Percentiles rank a stretch among this genome's conserved stretches.
Evolutionary conservation across 768 basidiomycete species (phyloP).

Genomic region (Podaxis carcinomalis): DNA sequence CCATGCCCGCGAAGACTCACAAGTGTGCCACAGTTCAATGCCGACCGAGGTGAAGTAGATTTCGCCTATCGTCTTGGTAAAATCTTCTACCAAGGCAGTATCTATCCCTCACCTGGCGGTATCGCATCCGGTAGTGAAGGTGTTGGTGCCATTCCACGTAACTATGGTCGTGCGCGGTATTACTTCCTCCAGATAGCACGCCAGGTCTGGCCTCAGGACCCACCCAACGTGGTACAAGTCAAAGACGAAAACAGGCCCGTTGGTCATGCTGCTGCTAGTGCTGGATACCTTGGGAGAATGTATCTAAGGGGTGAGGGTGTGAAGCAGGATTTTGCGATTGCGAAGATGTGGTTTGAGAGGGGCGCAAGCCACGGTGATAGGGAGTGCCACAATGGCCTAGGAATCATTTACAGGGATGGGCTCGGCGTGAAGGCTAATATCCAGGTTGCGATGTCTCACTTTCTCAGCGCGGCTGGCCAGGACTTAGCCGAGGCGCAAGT

Average conservation of each 20-base stretch:
- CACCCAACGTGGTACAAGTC: slow-evolving; percentile 46
- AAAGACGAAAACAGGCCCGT: slow-evolving; percentile 51
- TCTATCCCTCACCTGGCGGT: slow-evolving; percentile 77
- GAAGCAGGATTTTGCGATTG: slow-evolving; percentile 65
- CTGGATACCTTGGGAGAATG: slow-evolving; percentile 92
- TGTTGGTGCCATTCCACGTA: slow-evolving; percentile 83
- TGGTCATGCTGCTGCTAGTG: slow-evolving; percentile 73
- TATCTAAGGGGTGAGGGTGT: slow-evolving; percentile 91
- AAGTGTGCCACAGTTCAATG: slow-evolving; percentile 70
- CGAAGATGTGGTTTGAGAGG: slow-evolving; percentile 93
- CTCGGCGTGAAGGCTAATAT: slow-evolving; percentile 63
- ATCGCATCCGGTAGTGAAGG: slow-evolving; percentile 86
- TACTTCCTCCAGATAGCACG: slow-evolving; percentile 87
- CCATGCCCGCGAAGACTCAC: background rate
- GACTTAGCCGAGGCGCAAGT: slow-evolving; percentile 93
- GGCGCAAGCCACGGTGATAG: slow-evolving; percentile 77
- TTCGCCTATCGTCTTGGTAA: slow-evolving; percentile 93
- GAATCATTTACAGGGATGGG: slow-evolving; percentile 91
- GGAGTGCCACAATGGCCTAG: slow-evolving; percentile 87
- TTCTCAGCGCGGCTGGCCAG: slow-evolving; percentile 75
- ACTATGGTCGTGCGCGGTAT: slow-evolving; percentile 67
- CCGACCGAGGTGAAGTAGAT: slow-evolving; percentile 84
- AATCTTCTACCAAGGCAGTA: slow-evolving; percentile 94
- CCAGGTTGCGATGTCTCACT: slow-evolving; percentile 60
- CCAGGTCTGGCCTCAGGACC: slow-evolving; percentile 84